Base-by-base conservation (phyloP, 1,139 yeast genomes). In the Suhomyces kunorum region DNA sequence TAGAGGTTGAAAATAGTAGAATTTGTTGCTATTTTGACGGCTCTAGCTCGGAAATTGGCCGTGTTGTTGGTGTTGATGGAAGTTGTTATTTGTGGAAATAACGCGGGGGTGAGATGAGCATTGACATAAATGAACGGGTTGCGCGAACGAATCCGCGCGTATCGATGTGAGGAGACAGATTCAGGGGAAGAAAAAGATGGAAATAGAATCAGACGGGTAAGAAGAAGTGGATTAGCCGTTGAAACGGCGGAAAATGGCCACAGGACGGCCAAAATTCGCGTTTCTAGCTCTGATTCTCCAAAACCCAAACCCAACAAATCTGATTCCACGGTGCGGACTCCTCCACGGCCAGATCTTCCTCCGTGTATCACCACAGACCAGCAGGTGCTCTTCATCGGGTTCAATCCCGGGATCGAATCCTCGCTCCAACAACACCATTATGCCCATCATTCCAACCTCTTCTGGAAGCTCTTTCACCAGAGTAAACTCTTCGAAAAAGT, bases 381-480 rank as follows among this genome's bases (percentile, higher is more conserved):
- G 53, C 59, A 42, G 47, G 68, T 83, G 3, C 66, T 85, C 3
- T 84, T 85, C 50, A 71, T 85, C 2, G 95, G 95, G 0, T 83
- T 73, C 64, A 85, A 85, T 50, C 95, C 95, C 0, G 88, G 92
- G 2, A 61, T 80, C 3, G 74, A 73, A 52, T 82, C 92, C 0
- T 79, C 88, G 0, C 52, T 64, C 19, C 62, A 67, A 9, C 89
- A 86, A 34, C 92, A 84, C 54, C 81, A 83, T 54, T 85, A 82
- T 55, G 94, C 94, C 0, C 92, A 85, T 52, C 78, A 66, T 25
- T 72, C 87, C 6, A 85, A 85, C 53, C 59, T 74, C 34, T 85
- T 86, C 55, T 85, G 92, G 92, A 80, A 75, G 47, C 61, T 83
- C 25, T 62, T 86, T 47, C 77, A 76, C 54, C 74, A 77, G 42